Percentiles rank a stretch among this genome's conserved stretches.
These are phyloP conservation scores for Trichoderma asperelloides DNA, from an alignment of 495 filamentous ascomycete genomes.

Conservation along the genomic window DNA sequence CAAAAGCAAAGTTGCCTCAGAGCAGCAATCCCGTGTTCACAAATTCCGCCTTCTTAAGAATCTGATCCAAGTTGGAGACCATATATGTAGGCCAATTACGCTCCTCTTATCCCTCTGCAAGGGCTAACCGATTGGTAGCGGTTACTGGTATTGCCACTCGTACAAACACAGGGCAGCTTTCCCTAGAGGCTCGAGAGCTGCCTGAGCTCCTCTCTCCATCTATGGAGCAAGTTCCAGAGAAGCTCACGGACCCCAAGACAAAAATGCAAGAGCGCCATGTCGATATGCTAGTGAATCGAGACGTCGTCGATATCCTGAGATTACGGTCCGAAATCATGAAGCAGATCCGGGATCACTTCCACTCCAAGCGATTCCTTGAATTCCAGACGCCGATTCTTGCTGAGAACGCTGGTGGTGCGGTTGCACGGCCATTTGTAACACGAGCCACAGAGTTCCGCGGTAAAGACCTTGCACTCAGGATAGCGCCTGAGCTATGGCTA, in stretches of 20 bases:
- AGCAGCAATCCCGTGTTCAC: conserved; percentile 14
- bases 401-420: conserved; percentile 66
- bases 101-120: conserved; percentile 12
- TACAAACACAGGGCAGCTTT: conserved; percentile 67
- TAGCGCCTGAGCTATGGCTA: conserved; percentile 91
- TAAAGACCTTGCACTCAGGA: conserved; percentile 60
- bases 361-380: conserved; percentile 64
- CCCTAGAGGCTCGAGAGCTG: conserved; percentile 54
- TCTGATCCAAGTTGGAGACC: conserved; percentile 62
- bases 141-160: conserved; percentile 64
- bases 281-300: conserved; percentile 66
- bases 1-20: conserved; percentile 37
- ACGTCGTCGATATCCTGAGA: conserved; percentile 56
- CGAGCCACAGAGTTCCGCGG: conserved; percentile 60
- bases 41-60: conserved; percentile 51
- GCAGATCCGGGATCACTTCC: conserved; percentile 63
- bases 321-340: conserved; percentile 68
- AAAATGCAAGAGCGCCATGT: conserved; percentile 63
- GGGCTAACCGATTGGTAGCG: conserved; percentile 28
- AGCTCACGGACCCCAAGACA: conserved; percentile 55
- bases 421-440: conserved; percentile 78
- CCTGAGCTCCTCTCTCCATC: conserved; percentile 68
- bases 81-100: conserved; percentile 52
- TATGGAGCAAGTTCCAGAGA: conserved; percentile 62
- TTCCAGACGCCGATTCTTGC: conserved; percentile 85